phyloP scores from a whole-genome alignment of 2,329 filamentous ascomycete genomes.

The Epichloe sylvatica region DNA sequence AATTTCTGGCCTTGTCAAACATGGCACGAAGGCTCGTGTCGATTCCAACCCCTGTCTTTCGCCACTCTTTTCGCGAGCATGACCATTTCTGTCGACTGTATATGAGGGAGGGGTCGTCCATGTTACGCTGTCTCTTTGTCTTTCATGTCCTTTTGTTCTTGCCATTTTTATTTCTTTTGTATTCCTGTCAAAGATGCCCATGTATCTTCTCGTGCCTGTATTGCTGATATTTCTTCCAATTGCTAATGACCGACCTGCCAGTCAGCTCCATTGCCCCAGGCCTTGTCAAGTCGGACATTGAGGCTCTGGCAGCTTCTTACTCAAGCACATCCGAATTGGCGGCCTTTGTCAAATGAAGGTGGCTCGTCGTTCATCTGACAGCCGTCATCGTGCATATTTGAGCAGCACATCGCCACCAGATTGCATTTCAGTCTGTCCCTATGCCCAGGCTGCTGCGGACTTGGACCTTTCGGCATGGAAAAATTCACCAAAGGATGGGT shows the following conservation, averaged over 20 bases:
- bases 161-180: neutral
- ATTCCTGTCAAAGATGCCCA: neutral
- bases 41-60: neutral
- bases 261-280: neutral
- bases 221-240: neutral
- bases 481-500: constrained; percentile 12
- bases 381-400: neutral
- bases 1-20: too few species aligned
- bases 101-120: too few species aligned
- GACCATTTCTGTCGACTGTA: neutral
- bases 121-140: neutral
- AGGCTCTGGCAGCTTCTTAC: neutral
- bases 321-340: neutral
- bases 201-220: neutral
- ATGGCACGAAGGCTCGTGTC: too few species aligned
- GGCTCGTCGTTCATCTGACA: neutral
- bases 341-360: neutral
- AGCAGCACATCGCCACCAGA: neutral
- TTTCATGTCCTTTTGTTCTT: neutral
- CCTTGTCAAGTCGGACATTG: neutral
- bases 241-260: neutral
- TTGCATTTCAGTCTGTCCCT: neutral
- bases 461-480: constrained; percentile 3
- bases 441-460: neutral
- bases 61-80: neutral